Conservation (phyloP, 768 basidiomycete genomes). For the Calvatia gigantea region DNA sequence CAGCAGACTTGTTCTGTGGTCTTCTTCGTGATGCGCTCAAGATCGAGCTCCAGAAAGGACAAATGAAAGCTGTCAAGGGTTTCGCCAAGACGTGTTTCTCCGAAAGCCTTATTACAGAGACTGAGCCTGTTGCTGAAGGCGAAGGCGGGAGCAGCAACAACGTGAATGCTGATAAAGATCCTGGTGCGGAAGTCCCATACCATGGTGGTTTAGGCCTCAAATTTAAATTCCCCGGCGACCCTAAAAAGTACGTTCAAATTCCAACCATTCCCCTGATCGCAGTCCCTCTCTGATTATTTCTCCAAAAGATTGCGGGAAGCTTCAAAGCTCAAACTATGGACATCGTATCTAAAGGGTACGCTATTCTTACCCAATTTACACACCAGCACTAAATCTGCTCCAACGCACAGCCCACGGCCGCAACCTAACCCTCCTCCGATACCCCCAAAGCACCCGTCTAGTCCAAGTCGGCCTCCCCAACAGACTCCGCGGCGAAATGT, state of each 20-base stretch:
- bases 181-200: constrained; percentile 50
- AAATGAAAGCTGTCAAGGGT: constrained; percentile 89
- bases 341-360: constrained; percentile 76
- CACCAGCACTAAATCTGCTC: constrained; percentile 11
- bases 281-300: constrained; percentile 7
- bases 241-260: constrained; percentile 66
- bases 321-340: constrained; percentile 96
- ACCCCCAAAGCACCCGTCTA: constrained; percentile 95
- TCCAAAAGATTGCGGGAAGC: constrained; percentile 72
- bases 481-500: constrained; percentile 92
- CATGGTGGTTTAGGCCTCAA: constrained; percentile 77
- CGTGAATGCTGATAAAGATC: constrained; percentile 60
- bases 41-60: constrained; percentile 81
- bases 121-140: constrained; percentile 49
- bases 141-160: constrained; percentile 58
- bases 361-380: background rate
- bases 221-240: constrained; percentile 90
- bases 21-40: constrained; percentile 88
- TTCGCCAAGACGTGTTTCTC: constrained; percentile 95
- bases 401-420: constrained; percentile 96
- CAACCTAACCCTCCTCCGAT: constrained; percentile 91
- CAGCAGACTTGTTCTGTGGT: constrained; percentile 90
- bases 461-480: constrained; percentile 97
- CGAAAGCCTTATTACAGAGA: constrained; percentile 71
- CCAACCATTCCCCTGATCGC: background rate